Evolutionary conservation across 192 early-diverging fungal species (phyloP), one percentile per base, ranked within the genome.

Genomic region (Podila verticillata): DNA sequence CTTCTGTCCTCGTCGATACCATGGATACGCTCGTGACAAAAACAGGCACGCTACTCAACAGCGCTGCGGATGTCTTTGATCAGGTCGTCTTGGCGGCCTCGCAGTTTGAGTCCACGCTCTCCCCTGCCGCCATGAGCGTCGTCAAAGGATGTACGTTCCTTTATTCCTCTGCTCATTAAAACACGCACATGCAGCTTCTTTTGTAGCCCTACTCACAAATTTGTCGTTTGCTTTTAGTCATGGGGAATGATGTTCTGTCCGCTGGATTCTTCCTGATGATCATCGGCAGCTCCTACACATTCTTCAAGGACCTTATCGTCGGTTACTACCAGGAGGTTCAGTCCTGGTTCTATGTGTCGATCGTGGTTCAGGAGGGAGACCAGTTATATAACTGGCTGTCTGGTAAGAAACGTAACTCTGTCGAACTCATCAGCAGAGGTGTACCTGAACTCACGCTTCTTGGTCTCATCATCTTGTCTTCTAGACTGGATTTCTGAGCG

Each of bases 241-340:
- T 80, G 59, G 75, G 75, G 2, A 80, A 80, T 48, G 75, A 80
- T 63, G 75, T 80, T 20, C 69, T 80, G 51, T 80, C 75, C 5
- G 75, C 75, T 10, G 75, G 75, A n/a, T 80, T 80, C 69, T 72
- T 80, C 51, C 34, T 80, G 48, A 80, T 80, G 75, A 63, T 80
- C 39, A 36, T 80, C 2, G 75, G 75, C 26, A 72, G 65, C 47
- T 80, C 68, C 28, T 80, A 80, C 31, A 72, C 75, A 0, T 80
- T 80, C 35, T 80, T 80, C 65, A 80, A 68, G 61, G 75, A 80
- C 19, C 61, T 80, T 12, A 47, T 63, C 26, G 31, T 68, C 26
- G 63, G 57, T 8, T 80, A 80, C 61, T 80, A 80, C 61, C 57
- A 80, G 61, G 60, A 80, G 54, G 22, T 80, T 44, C 47, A 32